Base-by-base conservation (phyloP, 129 eudicot genomes). In the Saussurea involucrata region DNA sequence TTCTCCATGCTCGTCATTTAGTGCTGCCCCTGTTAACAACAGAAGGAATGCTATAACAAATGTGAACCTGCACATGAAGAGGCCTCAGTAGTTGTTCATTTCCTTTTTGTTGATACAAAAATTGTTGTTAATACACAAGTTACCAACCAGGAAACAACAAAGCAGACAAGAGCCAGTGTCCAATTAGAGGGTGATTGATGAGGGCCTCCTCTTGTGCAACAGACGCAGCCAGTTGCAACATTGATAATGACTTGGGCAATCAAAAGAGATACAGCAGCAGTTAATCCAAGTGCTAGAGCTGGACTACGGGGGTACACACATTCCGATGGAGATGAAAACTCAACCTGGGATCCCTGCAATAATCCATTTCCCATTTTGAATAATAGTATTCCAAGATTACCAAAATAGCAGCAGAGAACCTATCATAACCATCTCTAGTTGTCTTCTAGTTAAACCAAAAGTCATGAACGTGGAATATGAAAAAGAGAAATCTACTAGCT, bases 291-390 rank as follows among this genome's bases (percentile, higher is more conserved):
- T 57, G 78, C 91, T 37, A 83, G 60, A 66, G 98, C 98, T 63
- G 98, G 95, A 73, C 92, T 90, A 75, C 92, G 80, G 55, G 98
- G 95, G 80, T 93, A 93, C 44, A 85, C 74, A 77, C 98, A 93
- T 74, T 77, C 87, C 6, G 81, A 69, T 72, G 90, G 88, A 42
- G 88, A 69, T 21, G 82, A 78, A 81, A 75, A 79, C 57, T 37
- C 74, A 70, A 93, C 91, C 80, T 90, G 81, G 34, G 83, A 75
- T 64, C 83, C 88, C 96, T 90, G 86, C 61, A 76, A 44, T 46
- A 58, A 25, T 27, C 29, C 29, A 27, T 27, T 27, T 27, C 1
- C 29, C 29, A 27, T 27, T 27, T 27, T 27, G 29, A n/a, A n/a
- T n/a, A n/a, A n/a, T n/a, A 27, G 2, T 27, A 27, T 1, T 27